These are phyloP conservation scores for Lichtheimia hyalospora DNA, from an alignment of 371 early-diverging fungal genomes.

Conservation along the genomic window DNA sequence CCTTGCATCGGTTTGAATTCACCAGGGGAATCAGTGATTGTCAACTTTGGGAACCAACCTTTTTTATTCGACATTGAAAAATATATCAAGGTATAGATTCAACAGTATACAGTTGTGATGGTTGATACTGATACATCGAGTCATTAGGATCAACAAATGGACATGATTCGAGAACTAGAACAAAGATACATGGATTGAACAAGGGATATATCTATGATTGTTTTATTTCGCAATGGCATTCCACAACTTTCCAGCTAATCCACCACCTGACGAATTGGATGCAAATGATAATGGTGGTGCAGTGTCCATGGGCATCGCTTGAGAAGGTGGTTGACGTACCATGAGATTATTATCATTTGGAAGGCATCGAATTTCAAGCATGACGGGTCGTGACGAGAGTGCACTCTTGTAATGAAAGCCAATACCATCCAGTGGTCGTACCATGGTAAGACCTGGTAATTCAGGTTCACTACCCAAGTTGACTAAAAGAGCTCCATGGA, in stretches of 20 bases:
- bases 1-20: slow-evolving; percentile 92
- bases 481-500: neutral
- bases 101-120: neutral
- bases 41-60: slow-evolving; percentile 87
- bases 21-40: slow-evolving; percentile 78
- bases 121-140: neutral
- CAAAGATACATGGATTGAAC: no score
- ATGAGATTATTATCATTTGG: slow-evolving; percentile 10
- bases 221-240: slow-evolving; percentile 3
- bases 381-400: neutral
- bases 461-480: slow-evolving; percentile 10
- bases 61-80: slow-evolving; percentile 88
- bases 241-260: neutral
- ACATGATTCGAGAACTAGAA: no score
- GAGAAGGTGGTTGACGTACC: slow-evolving; percentile 3
- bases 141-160: no score
- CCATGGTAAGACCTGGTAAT: slow-evolving; percentile 10
- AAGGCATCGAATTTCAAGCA: slow-evolving; percentile 8
- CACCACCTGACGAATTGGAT: neutral
- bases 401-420: slow-evolving; percentile 9
- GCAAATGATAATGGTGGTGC: slow-evolving; percentile 6
- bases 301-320: neutral
- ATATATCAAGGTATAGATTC: slow-evolving; percentile 20
- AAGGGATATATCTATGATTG: no score
- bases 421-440: slow-evolving; percentile 6